These are phyloP conservation scores for Cutaneotrichosporon sp. DNA, from an alignment of 1,284 basidiomycete species.

Conservation along the genomic window DNA sequence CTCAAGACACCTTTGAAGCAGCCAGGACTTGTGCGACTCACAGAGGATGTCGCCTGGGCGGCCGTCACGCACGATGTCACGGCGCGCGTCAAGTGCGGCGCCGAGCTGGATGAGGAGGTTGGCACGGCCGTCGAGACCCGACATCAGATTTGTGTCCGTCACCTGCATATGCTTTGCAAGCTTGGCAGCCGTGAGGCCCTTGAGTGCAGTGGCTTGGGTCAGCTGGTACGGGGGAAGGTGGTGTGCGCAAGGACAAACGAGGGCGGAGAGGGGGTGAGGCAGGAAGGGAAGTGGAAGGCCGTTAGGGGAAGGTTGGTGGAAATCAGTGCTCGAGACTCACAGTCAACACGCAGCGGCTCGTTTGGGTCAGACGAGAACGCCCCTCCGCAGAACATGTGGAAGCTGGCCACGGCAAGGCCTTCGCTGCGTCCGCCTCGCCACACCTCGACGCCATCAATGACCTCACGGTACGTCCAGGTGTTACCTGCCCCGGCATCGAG, in stretches of 20 bases:
- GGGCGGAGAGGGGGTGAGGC: not conserved
- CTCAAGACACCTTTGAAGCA: not conserved
- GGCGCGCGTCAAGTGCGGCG: constrained; percentile 64
- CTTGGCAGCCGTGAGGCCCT: constrained; percentile 63
- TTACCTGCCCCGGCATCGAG: constrained; percentile 91
- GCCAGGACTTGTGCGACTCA: constrained; percentile 44
- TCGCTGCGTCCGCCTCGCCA: constrained; percentile 73
- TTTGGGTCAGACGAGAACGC: constrained; percentile 68
- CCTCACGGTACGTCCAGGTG: constrained; percentile 74
- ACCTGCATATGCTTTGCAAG: constrained; percentile 80
- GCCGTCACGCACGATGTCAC: constrained; percentile 64
- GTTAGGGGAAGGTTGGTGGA: too few relatives aligned
- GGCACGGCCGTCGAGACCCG: constrained; percentile 82
- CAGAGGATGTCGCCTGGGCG: constrained; percentile 81
- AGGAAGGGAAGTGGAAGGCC: not conserved
- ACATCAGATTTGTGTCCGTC: constrained; percentile 72
- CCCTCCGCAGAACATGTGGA: constrained; percentile 83
- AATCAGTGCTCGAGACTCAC: constrained; percentile 53
- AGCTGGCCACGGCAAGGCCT: constrained; percentile 85
- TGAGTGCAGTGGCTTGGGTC: constrained; percentile 66
- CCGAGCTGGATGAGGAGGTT: constrained; percentile 71
- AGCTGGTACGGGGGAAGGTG: constrained; percentile 5
- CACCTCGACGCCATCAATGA: constrained; percentile 26
- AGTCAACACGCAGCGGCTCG: constrained; percentile 70
- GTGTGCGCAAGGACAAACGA: too few relatives aligned